Base-by-base conservation (phyloP, 2,329 filamentous ascomycete genomes). In the Annulohypoxylon truncatum region DNA sequence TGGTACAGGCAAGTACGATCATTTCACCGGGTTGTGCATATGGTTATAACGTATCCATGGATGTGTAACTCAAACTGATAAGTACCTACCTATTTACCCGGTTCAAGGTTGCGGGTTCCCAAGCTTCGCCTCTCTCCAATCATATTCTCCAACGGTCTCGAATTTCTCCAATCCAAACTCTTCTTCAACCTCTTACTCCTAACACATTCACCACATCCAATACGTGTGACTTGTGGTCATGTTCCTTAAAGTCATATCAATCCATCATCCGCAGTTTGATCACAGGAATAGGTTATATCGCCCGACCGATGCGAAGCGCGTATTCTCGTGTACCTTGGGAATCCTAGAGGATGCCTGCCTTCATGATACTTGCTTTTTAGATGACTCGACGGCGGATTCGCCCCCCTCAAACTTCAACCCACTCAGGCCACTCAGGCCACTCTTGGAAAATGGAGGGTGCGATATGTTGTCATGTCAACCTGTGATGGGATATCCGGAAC, bases 321-420 rank as follows among this genome's bases (percentile, higher is more conserved):
- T 35, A 33, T n/a, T 24, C 20, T 51, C 47, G 26, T 46, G 33
- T 26, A 46, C 18, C 18, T 28, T 52, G 3, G 44, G 15, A 38
- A 67, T 66, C 50, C 54, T 63, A 46, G 20, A 64, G 56, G 59
- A 69, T 69, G 66, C 46, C 58, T 47, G 26, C 50, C 38, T 54
- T 4, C 44, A 5, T 48, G 44, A 28, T 46, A 26, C 12, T 47
- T 20, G 20, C 31, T 12, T n/a, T 38, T 38, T 56, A 61, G 50
- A 52, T 66, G 55, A 69, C 51, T 51, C 28, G 12, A 15, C 24
- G 50, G 22, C 13, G 48, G 64, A 50, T 20, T 13, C 24, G 15
- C 55, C 22, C 22, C 51, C 35, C 33, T 38, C 33, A 15, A 15
- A n/a, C 40, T 18, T 65, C 48, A 59, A 35, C 10, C 12, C 4